These are phyloP conservation scores for Pyricularia pennisetigena DNA, from an alignment of 2,329 filamentous ascomycete genomes.

Conservation along the genomic window DNA sequence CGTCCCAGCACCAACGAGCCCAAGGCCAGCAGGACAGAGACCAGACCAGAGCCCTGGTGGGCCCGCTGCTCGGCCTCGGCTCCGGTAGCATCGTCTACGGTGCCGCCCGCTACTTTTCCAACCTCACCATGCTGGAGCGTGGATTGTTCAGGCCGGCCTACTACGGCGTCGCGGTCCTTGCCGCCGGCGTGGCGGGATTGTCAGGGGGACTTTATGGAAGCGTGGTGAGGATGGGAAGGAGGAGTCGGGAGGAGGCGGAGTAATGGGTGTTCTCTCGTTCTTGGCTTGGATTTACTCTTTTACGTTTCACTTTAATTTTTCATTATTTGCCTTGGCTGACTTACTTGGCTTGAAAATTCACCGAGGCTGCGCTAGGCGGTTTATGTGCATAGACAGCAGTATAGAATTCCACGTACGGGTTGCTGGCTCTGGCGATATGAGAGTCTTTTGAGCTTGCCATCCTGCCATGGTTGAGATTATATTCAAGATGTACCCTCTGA, in stretches of 20 bases:
- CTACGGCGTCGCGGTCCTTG: constrained; percentile 18
- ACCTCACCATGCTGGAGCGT: constrained; percentile 27
- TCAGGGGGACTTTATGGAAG: constrained; percentile 19
- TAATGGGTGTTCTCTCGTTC: neutral
- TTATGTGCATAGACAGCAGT: neutral
- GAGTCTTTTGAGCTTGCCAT: neutral
- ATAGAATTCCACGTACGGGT: too few relatives aligned
- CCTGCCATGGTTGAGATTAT: neutral
- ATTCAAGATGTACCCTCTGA: neutral
- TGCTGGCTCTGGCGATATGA: too few relatives aligned
- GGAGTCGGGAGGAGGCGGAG: neutral
- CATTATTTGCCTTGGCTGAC: neutral
- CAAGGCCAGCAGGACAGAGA: constrained; percentile 12
- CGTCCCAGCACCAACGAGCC: neutral
- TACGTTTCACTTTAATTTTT: neutral
- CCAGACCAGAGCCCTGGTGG: constrained; percentile 23
- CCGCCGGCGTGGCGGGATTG: constrained; percentile 18
- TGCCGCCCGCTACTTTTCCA: constrained; percentile 34
- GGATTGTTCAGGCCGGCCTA: constrained; percentile 29
- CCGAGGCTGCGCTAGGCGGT: too few relatives aligned
- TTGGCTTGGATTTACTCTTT: neutral
- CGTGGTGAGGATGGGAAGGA: constrained; percentile 12
- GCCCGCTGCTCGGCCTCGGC: constrained; percentile 31
- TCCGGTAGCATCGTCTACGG: constrained; percentile 35
- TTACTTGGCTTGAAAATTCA: too few relatives aligned